Conservation (phyloP, 441 rosid species). For the Erodium trifolium region DNA sequence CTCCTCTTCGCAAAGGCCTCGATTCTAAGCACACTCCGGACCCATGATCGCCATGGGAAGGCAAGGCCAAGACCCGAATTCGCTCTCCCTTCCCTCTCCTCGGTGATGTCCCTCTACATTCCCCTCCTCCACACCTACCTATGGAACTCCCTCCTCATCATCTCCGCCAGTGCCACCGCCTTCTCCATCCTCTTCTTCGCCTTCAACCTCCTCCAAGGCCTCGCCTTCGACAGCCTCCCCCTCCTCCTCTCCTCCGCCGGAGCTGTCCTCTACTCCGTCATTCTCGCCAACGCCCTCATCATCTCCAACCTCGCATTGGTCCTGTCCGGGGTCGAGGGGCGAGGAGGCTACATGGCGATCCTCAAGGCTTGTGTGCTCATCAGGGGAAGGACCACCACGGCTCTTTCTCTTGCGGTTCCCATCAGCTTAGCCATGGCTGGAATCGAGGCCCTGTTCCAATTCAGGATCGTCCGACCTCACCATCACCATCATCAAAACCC, state of each 20-base stretch:
- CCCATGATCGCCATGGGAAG: conserved; percentile 7
- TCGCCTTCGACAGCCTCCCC: conserved; percentile 16
- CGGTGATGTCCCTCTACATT: conserved; percentile 24
- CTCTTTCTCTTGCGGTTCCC: conserved; percentile 54
- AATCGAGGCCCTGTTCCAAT: conserved; percentile 59
- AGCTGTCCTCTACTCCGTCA: conserved; percentile 53
- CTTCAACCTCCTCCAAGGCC: conserved; percentile 33
- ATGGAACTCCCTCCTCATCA: conserved; percentile 42
- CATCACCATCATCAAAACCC: conserved; percentile 23
- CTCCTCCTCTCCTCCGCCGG: conserved; percentile 40
- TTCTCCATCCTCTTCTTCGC: conserved; percentile 50
- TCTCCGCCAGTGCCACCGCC: conserved; percentile 69
- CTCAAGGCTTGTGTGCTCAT: conserved; percentile 51
- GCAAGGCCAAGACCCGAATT: conserved; percentile 15
- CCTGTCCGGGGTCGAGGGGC: conserved; percentile 39
- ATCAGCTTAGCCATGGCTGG: conserved; percentile 44
- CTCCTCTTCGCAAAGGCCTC: conserved; percentile 62
- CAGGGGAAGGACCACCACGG: conserved; percentile 48
- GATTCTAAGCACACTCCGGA: conserved; percentile 31
- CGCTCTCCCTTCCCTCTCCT: too few relatives aligned
- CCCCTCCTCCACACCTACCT: conserved; percentile 49
- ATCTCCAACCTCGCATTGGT: conserved; percentile 60
- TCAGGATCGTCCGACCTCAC: conserved; percentile 25
- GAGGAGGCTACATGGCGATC: conserved; percentile 45
- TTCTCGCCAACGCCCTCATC: conserved; percentile 55